These are phyloP conservation scores for Pythium monospermum DNA, from an alignment of 352 stramenopile species.

Conservation along the genomic window DNA sequence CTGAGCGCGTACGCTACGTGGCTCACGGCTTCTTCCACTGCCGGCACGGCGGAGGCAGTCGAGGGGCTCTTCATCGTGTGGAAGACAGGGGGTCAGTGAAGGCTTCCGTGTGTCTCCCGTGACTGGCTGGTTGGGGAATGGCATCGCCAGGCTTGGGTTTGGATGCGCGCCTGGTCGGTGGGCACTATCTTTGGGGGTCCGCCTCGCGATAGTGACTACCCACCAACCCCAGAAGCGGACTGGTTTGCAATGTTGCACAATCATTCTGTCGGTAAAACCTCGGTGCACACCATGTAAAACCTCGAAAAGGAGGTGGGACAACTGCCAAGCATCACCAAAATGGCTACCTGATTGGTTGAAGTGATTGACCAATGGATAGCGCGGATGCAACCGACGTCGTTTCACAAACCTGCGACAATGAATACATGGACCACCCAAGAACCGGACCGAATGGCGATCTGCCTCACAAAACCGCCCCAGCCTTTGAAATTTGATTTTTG, in stretches of 20 bases:
- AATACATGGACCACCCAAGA: conserved; percentile 15
- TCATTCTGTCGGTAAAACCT: conserved; percentile 25
- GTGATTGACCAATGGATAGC: conserved; percentile 14
- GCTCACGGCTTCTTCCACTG: conserved; percentile 73
- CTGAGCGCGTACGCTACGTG: conserved; percentile 75
- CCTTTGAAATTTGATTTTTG: no score
- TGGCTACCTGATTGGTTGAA: conserved; percentile 22
- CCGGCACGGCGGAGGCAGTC: conserved; percentile 28
- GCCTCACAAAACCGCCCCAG: no score
- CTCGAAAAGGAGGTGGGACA: background rate
- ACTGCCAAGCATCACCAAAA: conserved; percentile 25
- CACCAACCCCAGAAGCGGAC: conserved; percentile 19
- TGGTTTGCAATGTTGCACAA: conserved; percentile 24
- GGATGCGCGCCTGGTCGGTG: background rate
- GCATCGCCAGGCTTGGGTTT: no score
- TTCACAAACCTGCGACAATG: conserved; percentile 15
- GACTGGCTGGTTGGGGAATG: no score
- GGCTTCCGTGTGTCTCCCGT: no score
- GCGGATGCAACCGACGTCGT: conserved; percentile 22
- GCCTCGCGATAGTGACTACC: conserved; percentile 8
- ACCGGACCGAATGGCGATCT: no score
- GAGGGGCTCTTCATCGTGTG: conserved; percentile 4
- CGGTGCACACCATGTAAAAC: background rate
- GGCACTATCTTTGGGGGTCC: conserved; percentile 11
- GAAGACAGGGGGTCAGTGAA: background rate